Base-by-base conservation (phyloP, 495 filamentous ascomycete genomes). In the Aspergillus funiculosus region DNA sequence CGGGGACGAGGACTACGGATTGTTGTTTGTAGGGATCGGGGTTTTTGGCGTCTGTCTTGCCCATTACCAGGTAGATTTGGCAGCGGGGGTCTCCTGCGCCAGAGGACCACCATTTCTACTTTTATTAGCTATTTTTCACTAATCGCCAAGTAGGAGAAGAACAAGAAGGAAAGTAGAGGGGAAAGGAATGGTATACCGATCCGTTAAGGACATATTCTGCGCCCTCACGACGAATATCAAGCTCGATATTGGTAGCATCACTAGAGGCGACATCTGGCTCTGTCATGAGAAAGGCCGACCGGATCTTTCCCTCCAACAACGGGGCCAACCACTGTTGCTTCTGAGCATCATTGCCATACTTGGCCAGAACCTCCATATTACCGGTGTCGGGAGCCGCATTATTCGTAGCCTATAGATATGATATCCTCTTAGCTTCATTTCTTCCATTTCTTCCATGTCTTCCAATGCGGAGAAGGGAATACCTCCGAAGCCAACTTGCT, bases 321-420 rank as follows among this genome's bases (percentile, higher is more conserved):
- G 89, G 89, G 50, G 74, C 74, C 47, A 95, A 73, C 89, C 89
- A 95, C 60, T 85, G 60, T 54, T 76, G 76, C 77, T 95, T 94
- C 70, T 95, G 89, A n/a, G 73, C 80, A 0, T 89, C 86, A 48
- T 85, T 90, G 14, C 86, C 90, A 59, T 95, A 95, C 68, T 92
- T 94, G 56, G 90, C 89, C 41, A 95, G 62, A 24, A 95, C 88
- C 59, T 95, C 89, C 89, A 95, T 95, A 62, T 95, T 95, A 6
- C 89, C 89, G 0, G 89, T 95, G 62, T 95, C 89, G 5, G 89
- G 89, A 9, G 89, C 89, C 20, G 89, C 77, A 59, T 88, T 94
- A 62, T 95, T 95, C 52, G 85, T 87, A 7, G 90, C 89, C 77
- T 79, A 47, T 7, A 30, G 10, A 21, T 11, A 24, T 24, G 21